phyloP scores from a whole-genome alignment of 305 asterid species.

The Solanum hybrid region DNA sequence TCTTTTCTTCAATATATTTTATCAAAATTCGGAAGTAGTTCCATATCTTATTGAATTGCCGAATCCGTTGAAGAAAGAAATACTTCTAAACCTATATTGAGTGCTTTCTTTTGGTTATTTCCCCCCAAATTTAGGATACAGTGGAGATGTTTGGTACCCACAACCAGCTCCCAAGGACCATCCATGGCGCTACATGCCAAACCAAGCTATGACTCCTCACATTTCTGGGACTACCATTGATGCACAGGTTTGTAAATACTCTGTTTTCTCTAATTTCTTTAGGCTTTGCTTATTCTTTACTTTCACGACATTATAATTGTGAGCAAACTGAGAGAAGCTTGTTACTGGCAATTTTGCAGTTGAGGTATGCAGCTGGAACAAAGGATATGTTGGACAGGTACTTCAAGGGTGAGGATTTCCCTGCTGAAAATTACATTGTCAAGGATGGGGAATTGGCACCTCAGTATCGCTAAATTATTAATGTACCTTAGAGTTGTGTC shows the following conservation, averaged over 20 bases:
- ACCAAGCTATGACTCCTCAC: conserved; percentile 99
- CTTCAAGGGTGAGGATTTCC: conserved; percentile 92
- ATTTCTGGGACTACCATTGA: conserved; percentile 93
- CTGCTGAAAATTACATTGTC: conserved; percentile 74
- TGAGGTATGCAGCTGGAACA: conserved; percentile 84
- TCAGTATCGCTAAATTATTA: conserved; percentile 55
- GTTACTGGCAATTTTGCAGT: conserved; percentile 28
- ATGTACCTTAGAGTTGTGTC: not conserved
- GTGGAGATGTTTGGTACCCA: conserved; percentile 98
- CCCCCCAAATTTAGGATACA: conserved; percentile 45
- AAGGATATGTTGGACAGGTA: conserved; percentile 93
- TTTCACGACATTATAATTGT: not conserved
- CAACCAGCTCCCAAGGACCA: conserved; percentile 99
- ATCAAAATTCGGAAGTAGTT: not conserved
- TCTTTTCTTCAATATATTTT: not conserved
- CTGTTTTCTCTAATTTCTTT: not conserved
- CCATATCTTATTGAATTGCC: not conserved
- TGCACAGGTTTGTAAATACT: conserved; percentile 51
- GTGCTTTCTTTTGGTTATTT: not conserved
- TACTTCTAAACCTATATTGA: not conserved
- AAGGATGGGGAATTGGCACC: conserved; percentile 92
- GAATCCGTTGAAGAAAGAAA: not conserved
- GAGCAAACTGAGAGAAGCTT: not conserved
- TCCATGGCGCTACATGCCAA: conserved; percentile 98
- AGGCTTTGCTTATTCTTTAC: not conserved